These are phyloP conservation scores for Salinomyces thailandicus DNA, from an alignment of 2,329 filamentous ascomycete species.

Conservation along the genomic window DNA sequence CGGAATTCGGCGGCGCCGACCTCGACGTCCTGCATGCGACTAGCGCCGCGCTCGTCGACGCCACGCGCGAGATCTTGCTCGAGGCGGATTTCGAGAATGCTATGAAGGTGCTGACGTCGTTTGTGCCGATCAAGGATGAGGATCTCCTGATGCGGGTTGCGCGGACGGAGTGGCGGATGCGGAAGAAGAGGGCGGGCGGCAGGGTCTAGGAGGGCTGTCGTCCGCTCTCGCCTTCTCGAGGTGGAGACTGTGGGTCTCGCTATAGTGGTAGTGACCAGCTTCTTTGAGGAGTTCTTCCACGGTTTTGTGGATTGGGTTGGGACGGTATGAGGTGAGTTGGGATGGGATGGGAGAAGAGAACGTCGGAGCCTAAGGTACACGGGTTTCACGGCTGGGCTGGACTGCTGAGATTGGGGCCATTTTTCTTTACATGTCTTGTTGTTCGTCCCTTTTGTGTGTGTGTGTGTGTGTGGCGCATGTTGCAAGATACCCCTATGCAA, in stretches of 20 bases:
- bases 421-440: too few species aligned
- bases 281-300: too few species aligned
- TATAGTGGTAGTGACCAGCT: too few species aligned
- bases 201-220: constrained; percentile 2
- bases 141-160: constrained; percentile 87
- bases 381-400: too few species aligned
- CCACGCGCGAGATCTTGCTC: constrained; percentile 74
- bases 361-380: too few species aligned
- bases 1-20: constrained; percentile 48
- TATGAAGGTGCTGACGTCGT: constrained; percentile 93
- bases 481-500: too few species aligned
- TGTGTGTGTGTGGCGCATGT: too few species aligned
- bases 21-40: constrained; percentile 85
- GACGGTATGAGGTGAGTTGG: too few species aligned
- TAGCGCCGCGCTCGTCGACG: constrained; percentile 80
- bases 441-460: too few species aligned
- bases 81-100: constrained; percentile 94
- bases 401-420: too few species aligned
- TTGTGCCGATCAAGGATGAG: constrained; percentile 88
- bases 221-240: not conserved
- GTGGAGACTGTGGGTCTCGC: not conserved
- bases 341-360: too few species aligned
- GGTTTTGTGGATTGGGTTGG: too few species aligned
- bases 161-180: constrained; percentile 72
- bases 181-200: constrained; percentile 36